Conservation (phyloP, 2,329 filamentous ascomycete species). For the Epichloe bromicola region DNA sequence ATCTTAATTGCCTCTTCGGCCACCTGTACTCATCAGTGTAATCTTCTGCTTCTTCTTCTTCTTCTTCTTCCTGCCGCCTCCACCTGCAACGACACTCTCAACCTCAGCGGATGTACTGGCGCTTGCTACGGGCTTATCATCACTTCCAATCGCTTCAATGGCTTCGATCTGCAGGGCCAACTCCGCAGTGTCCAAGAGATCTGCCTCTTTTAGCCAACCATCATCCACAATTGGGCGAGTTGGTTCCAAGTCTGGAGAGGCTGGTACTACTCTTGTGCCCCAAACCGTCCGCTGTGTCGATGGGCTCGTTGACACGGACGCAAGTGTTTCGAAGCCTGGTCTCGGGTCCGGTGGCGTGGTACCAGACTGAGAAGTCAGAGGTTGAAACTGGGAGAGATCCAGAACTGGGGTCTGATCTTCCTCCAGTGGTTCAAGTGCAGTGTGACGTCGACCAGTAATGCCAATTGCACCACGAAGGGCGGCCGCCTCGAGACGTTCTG, state of each 20-base stretch:
- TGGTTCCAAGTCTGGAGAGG: constrained; percentile 40
- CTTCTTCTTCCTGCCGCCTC: constrained; percentile 35
- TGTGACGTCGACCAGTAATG: constrained; percentile 18
- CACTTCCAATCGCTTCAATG: constrained; percentile 27
- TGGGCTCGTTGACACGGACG: constrained; percentile 71
- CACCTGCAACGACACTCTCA: constrained; percentile 14
- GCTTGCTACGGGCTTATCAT: constrained; percentile 8
- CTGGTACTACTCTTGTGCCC: constrained; percentile 65
- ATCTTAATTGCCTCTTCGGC: constrained; percentile 31
- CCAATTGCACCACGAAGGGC: constrained; percentile 43
- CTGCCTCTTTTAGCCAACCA: constrained; percentile 77
- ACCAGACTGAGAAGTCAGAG: constrained; percentile 37
- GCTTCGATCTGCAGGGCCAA: constrained; percentile 46
- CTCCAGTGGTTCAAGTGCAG: constrained; percentile 23
- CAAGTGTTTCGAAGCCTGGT: constrained; percentile 53
- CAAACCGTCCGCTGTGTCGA: constrained; percentile 70
- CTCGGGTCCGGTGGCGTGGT: constrained; percentile 43
- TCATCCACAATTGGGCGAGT: constrained; percentile 41
- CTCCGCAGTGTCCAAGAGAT: constrained; percentile 52
- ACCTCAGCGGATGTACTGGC: constrained; percentile 5
- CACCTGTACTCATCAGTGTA: constrained; percentile 56
- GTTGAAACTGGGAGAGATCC: constrained; percentile 52
- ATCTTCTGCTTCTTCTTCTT: constrained; percentile 65
- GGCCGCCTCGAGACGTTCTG: constrained; percentile 66
- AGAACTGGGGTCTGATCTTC: constrained; percentile 26